Evolutionary conservation across 2,329 filamentous ascomycete genomes (phyloP).

Genomic region (Diaporthe capsici): DNA sequence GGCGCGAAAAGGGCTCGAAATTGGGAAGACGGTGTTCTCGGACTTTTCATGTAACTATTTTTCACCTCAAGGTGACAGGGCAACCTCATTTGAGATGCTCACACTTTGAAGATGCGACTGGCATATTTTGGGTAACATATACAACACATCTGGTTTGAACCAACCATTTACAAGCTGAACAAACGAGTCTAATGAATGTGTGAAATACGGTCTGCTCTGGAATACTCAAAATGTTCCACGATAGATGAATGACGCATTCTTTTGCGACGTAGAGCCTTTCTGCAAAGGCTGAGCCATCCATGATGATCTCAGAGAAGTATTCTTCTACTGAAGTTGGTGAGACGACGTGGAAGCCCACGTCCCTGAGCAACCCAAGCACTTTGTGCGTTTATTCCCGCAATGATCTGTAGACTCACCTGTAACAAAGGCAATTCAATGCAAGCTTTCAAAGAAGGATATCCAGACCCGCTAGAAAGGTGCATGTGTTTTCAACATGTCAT

Average conservation of each 20-base stretch:
- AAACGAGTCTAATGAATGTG: neutral
- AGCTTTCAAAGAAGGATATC: neutral
- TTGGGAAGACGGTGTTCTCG: conserved; percentile 5
- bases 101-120: conserved; percentile 5
- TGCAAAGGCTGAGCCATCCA: neutral
- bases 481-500: neutral
- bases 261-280: too few species aligned
- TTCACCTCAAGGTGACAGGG: neutral
- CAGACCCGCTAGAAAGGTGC: neutral
- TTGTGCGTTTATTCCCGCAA: neutral
- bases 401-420: neutral
- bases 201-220: neutral
- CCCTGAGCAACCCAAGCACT: too few species aligned
- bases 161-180: neutral
- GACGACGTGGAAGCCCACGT: too few species aligned
- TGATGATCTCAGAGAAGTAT: neutral
- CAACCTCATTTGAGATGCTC: conserved; percentile 7
- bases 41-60: conserved; percentile 32
- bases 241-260: too few species aligned
- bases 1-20: neutral
- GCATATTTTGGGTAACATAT: conserved; percentile 24
- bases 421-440: neutral
- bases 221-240: neutral
- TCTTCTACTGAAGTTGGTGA: too few species aligned
- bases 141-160: neutral